Evolutionary conservation across 169 alveolate genomes (phyloP).

Genomic region (Cryptosporidium sp.): DNA sequence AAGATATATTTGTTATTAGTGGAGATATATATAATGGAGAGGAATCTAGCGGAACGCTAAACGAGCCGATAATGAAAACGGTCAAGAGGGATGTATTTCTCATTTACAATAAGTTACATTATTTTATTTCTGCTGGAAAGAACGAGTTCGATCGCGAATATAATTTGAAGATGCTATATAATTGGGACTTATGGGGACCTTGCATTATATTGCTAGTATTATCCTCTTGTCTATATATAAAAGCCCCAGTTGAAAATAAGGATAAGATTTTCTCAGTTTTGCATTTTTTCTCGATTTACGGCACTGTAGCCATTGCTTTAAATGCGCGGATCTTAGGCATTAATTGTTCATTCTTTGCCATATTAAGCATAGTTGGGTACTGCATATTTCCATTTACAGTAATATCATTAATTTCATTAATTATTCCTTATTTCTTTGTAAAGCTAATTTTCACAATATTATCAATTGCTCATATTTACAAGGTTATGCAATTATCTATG

Average conservation of each 20-base stretch:
- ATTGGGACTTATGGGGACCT: constrained; percentile 77
- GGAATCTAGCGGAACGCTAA: constrained; percentile 27
- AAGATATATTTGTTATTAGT: constrained; percentile 4
- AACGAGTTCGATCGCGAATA: neutral
- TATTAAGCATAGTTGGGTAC: constrained; percentile 50
- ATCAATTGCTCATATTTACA: constrained; percentile 31
- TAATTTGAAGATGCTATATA: constrained; percentile 52
- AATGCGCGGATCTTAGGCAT: constrained; percentile 50
- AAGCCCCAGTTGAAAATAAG: constrained; percentile 53
- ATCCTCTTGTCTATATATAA: constrained; percentile 51
- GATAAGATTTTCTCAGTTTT: constrained; percentile 31
- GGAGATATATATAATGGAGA: constrained; percentile 28
- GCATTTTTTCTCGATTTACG: constrained; percentile 40
- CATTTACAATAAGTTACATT: constrained; percentile 32
- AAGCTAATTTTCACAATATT: constrained; percentile 33
- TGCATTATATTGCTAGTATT: constrained; percentile 35
- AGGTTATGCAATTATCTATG: neutral
- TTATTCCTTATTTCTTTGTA: constrained; percentile 26
- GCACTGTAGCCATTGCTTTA: constrained; percentile 27
- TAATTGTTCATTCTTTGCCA: constrained; percentile 66
- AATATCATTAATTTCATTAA: constrained; percentile 35
- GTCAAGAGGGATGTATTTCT: constrained; percentile 30
- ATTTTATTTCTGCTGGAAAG: constrained; percentile 18
- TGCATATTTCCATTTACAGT: constrained; percentile 59
- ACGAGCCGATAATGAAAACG: constrained; percentile 37